These are phyloP conservation scores for Strobilomyces confusus DNA, from an alignment of 768 basidiomycete genomes.

Conservation along the genomic window DNA sequence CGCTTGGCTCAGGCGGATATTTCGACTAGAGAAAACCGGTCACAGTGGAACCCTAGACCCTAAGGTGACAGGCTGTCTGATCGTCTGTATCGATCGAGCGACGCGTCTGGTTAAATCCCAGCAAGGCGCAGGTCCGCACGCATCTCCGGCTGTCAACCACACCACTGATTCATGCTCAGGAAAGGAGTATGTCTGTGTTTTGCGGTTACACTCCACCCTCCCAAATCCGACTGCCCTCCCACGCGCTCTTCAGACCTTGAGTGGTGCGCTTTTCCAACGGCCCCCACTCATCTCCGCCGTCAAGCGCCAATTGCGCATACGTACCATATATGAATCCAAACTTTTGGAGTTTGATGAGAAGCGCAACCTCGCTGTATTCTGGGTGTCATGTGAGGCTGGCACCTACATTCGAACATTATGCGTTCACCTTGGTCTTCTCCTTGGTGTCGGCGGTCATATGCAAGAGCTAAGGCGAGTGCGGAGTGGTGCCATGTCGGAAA, in stretches of 20 bases:
- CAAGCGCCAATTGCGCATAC: slow-evolving; percentile 94
- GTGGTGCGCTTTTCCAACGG: slow-evolving; percentile 97
- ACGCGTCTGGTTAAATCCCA: slow-evolving; percentile 97
- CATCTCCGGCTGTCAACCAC: neutral
- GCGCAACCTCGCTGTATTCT: slow-evolving; percentile 94
- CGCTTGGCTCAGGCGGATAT: too few relatives aligned
- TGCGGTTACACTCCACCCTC: slow-evolving; percentile 84
- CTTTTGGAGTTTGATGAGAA: slow-evolving; percentile 97
- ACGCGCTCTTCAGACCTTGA: slow-evolving; percentile 92
- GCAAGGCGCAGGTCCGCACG: slow-evolving; percentile 85
- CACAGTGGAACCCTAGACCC: slow-evolving; percentile 99
- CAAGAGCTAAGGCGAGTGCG: slow-evolving; percentile 94
- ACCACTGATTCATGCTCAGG: slow-evolving; percentile 40
- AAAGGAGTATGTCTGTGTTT: slow-evolving; percentile 97
- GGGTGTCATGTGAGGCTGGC: slow-evolving; percentile 98
- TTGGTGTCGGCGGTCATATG: slow-evolving; percentile 99
- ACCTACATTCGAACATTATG: slow-evolving; percentile 96
- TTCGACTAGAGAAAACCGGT: too few relatives aligned
- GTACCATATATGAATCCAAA: slow-evolving; percentile 95
- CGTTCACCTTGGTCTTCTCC: slow-evolving; percentile 89
- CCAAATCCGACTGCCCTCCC: slow-evolving; percentile 82
- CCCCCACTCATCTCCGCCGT: slow-evolving; percentile 99
- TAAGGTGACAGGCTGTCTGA: slow-evolving; percentile 97
- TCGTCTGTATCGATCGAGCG: slow-evolving; percentile 98
- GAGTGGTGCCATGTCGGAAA: slow-evolving; percentile 95